A percentile compares a stretch with the other conserved stretches of the same genome.
Conservation (phyloP, 176 grass and related monocot species). For the Thalia dealbata region DNA sequence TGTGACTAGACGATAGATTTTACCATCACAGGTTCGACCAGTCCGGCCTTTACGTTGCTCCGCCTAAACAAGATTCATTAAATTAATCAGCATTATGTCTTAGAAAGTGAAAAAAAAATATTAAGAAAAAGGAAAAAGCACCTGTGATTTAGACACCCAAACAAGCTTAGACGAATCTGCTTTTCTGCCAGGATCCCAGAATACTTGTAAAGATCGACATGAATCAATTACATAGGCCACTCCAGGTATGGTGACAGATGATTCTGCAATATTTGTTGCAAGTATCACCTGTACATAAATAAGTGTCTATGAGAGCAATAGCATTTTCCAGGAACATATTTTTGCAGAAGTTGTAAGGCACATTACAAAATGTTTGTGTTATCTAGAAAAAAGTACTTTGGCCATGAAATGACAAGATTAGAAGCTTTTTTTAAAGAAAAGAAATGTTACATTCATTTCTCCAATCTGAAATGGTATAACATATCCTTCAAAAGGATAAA, state of each 20-base stretch:
- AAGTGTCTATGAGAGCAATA: slow-evolving; percentile 9
- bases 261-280: slow-evolving; percentile 95
- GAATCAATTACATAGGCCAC: slow-evolving; percentile 85
- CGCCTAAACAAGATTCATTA: slow-evolving; percentile 28
- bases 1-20: slow-evolving; percentile 62
- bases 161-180: slow-evolving; percentile 50
- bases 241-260: slow-evolving; percentile 84
- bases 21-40: slow-evolving; percentile 79
- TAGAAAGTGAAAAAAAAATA: background rate
- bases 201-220: slow-evolving; percentile 82
- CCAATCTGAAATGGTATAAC: no score
- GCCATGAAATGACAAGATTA: no score
- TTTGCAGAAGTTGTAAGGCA: background rate
- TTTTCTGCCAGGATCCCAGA: slow-evolving; percentile 77
- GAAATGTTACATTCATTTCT: no score
- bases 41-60: slow-evolving; percentile 92
- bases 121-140: slow-evolving; percentile 2
- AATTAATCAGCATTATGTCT: background rate
- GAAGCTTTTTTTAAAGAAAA: no score
- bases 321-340: background rate
- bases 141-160: slow-evolving; percentile 93
- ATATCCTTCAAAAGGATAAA: no score
- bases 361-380: background rate
- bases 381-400: background rate
- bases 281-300: slow-evolving; percentile 60